Evolutionary conservation across 768 basidiomycete species (phyloP).

Genomic region (Suillus fuscotomentosus): DNA sequence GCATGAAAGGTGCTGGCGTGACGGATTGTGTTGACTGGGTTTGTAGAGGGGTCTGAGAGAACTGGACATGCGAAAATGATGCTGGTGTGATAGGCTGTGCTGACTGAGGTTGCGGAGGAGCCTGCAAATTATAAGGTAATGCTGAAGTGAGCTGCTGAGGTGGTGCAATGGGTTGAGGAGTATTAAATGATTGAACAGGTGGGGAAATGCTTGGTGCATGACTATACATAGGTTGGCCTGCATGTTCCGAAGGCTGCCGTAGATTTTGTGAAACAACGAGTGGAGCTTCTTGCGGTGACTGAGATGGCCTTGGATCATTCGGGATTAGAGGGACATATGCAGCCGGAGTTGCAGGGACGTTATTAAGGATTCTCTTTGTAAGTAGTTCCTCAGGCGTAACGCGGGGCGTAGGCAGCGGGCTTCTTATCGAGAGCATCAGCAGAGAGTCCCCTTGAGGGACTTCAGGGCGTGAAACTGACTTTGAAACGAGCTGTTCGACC

Average conservation of each 20-base stretch:
- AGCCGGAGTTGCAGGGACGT: slow-evolving; percentile 4
- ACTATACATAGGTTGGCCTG: neutral
- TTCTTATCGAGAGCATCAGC: slow-evolving; percentile 40
- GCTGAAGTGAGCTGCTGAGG: slow-evolving; percentile 14
- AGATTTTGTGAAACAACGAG: slow-evolving; percentile 1
- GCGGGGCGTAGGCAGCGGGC: slow-evolving; percentile 61
- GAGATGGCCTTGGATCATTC: neutral
- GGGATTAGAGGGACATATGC: neutral
- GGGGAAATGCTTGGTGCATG: slow-evolving; percentile 8
- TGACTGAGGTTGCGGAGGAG: slow-evolving; percentile 14
- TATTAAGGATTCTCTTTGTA: slow-evolving; percentile 11
- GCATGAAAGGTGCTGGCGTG: neutral
- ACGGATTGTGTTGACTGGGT: slow-evolving; percentile 19
- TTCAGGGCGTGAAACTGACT: slow-evolving; percentile 38
- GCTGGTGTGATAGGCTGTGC: slow-evolving; percentile 12
- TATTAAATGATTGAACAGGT: slow-evolving; percentile 1
- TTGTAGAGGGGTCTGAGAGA: slow-evolving; percentile 4
- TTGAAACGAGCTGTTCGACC: slow-evolving; percentile 35
- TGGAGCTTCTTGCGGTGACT: neutral
- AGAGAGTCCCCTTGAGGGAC: slow-evolving; percentile 10
- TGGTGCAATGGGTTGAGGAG: slow-evolving; percentile 4
- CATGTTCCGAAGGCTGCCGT: neutral
- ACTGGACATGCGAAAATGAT: slow-evolving; percentile 9
- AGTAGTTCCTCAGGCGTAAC: slow-evolving; percentile 45
- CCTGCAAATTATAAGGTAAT: slow-evolving; percentile 12